These are phyloP conservation scores for Taphrina confusa DNA, from an alignment of 1,139 yeast genomes.

Conservation along the genomic window DNA sequence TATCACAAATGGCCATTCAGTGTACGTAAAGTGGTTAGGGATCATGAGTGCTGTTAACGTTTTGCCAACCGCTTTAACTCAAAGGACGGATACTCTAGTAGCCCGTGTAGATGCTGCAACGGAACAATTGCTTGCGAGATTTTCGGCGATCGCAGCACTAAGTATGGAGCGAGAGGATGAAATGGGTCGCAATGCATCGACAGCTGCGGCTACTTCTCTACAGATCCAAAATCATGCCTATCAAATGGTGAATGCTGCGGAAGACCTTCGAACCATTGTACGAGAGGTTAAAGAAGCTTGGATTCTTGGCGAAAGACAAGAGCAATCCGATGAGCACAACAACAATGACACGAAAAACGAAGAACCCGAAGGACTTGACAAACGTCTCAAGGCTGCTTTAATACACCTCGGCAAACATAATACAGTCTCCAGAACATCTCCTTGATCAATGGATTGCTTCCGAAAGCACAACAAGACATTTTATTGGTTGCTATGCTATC, in stretches of 20 bases:
- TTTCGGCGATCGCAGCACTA: conserved; percentile 13
- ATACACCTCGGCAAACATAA: not conserved
- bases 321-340: not conserved
- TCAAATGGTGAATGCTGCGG: conserved; percentile 20
- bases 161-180: conserved; percentile 14
- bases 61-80: conserved; percentile 2
- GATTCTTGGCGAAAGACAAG: conserved; percentile 2
- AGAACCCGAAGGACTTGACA: conserved; percentile 3
- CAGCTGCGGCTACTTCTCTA: conserved; percentile 20
- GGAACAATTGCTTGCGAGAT: conserved; percentile 19
- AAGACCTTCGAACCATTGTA: conserved; percentile 23
- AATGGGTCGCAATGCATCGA: conserved; percentile 4
- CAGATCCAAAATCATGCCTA: conserved; percentile 23
- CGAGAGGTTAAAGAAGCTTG: conserved; percentile 26
- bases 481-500: too few relatives aligned
- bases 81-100: conserved; percentile 18
- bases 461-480: not conserved
- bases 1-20: too few relatives aligned
- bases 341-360: not conserved
- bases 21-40: too few relatives aligned
- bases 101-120: conserved; percentile 28
- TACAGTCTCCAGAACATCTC: too few relatives aligned
- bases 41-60: not conserved
- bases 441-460: not conserved
- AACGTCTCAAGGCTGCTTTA: not conserved